phyloP scores from a whole-genome alignment of 495 filamentous ascomycete genomes.

The Aspergillus affinis region DNA sequence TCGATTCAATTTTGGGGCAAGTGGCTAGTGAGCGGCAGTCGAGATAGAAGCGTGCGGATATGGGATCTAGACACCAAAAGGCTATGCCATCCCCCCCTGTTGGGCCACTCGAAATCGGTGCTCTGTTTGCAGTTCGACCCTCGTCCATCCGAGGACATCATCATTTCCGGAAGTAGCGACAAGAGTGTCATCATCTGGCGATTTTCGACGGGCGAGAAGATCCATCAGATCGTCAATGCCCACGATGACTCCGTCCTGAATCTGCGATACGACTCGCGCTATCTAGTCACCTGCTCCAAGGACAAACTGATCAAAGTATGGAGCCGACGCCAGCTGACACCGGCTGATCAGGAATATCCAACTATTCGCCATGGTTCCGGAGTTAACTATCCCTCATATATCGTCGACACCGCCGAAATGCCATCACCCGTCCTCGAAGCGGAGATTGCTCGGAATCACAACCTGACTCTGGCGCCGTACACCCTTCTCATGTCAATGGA shows the following conservation, averaged over 20 bases:
- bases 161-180: conserved; percentile 93
- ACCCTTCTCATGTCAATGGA: conserved; percentile 74
- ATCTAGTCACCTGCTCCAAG: conserved; percentile 94
- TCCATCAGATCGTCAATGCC: conserved; percentile 70
- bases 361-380: conserved; percentile 33
- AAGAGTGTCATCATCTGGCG: conserved; percentile 85
- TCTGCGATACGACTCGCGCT: conserved; percentile 85
- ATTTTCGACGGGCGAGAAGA: conserved; percentile 82
- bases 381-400: conserved; percentile 53
- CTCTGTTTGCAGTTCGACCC: conserved; percentile 96
- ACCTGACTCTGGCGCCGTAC: conserved; percentile 54
- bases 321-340: conserved; percentile 70
- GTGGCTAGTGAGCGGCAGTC: conserved; percentile 89
- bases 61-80: conserved; percentile 87
- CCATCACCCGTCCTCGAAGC: conserved; percentile 44
- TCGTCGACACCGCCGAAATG: conserved; percentile 51
- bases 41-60: conserved; percentile 82
- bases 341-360: conserved; percentile 69
- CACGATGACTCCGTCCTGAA: conserved; percentile 94
- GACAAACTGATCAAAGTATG: conserved; percentile 96
- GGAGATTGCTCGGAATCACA: conserved; percentile 37
- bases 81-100: conserved; percentile 66
- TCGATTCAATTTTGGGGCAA: conserved; percentile 83
- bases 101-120: conserved; percentile 81
- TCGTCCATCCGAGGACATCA: conserved; percentile 82